A percentile compares a stretch with the other conserved stretches of the same genome.
Evolutionary conservation across 75 land plant genomes (phyloP).

Genomic region (Sequoia sempervirens): DNA sequence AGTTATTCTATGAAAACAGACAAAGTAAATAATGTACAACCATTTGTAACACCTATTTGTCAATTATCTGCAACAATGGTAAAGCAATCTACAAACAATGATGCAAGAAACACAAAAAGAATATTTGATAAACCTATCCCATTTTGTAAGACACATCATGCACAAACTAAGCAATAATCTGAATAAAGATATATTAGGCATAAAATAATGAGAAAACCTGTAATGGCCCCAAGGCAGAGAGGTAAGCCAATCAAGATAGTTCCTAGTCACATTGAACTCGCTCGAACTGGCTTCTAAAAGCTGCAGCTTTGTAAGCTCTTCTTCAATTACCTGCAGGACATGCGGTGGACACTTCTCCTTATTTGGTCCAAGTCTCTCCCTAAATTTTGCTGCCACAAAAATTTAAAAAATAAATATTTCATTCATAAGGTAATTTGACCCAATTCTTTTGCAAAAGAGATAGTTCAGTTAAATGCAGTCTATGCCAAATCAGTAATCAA

Average conservation of each 20-base stretch:
- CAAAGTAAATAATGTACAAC: background rate
- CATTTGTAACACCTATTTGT: background rate
- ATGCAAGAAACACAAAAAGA: background rate
- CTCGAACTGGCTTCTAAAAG: slow-evolving; percentile 94
- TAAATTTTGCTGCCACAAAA: slow-evolving; percentile 73
- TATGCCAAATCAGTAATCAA: background rate
- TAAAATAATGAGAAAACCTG: slow-evolving; percentile 48
- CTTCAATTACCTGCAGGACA: slow-evolving; percentile 97
- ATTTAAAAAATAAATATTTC: background rate
- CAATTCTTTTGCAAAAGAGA: background rate
- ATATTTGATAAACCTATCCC: background rate
- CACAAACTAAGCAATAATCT: background rate
- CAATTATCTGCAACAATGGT: background rate
- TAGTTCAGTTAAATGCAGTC: slow-evolving; percentile 2
- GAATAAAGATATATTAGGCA: background rate
- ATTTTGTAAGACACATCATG: background rate
- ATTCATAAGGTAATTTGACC: background rate
- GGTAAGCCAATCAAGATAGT: slow-evolving; percentile 98
- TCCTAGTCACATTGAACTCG: slow-evolving; percentile 98
- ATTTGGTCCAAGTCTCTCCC: slow-evolving; percentile 83
- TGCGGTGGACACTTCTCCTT: slow-evolving; percentile 79
- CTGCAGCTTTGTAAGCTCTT: slow-evolving; percentile 89
- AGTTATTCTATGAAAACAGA: background rate
- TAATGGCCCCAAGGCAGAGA: slow-evolving; percentile 93
- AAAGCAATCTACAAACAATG: background rate